Evolutionary conservation across 352 stramenopile species (phyloP).

Genomic region (Phytophthora cryptogea): DNA sequence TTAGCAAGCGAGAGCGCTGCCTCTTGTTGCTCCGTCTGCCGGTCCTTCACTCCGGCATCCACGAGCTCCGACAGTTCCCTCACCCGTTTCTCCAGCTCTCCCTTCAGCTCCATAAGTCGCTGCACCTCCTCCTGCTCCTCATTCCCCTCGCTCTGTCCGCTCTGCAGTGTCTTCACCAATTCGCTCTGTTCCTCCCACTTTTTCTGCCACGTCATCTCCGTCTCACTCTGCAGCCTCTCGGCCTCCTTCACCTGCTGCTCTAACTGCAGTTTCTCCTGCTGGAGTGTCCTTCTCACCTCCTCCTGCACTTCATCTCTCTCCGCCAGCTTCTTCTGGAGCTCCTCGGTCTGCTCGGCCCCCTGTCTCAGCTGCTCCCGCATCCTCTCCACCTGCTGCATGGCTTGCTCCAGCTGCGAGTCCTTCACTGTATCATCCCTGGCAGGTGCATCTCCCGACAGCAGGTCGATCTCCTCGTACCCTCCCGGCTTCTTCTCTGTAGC

Average conservation of each 20-base stretch:
- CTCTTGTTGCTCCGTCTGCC: conserved; percentile 18
- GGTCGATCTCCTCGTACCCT: conserved; percentile 64
- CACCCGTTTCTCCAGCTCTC: conserved; percentile 29
- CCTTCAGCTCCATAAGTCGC: conserved; percentile 21
- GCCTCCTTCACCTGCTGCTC: conserved; percentile 13
- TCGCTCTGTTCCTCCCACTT: conserved; percentile 23
- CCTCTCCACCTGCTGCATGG: conserved; percentile 42
- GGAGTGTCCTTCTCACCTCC: conserved; percentile 4
- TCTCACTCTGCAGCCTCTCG: too few relatives aligned
- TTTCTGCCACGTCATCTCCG: conserved; percentile 7
- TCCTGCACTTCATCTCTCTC: conserved; percentile 30
- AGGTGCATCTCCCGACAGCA: conserved; percentile 33
- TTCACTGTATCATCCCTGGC: conserved; percentile 9
- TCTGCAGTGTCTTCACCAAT: conserved; percentile 4
- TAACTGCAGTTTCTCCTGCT: conserved; percentile 22
- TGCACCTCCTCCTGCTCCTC: conserved; percentile 39
- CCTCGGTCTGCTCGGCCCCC: conserved; percentile 35
- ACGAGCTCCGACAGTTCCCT: conserved; percentile 26
- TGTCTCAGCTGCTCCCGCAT: conserved; percentile 45
- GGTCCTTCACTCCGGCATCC: conserved; percentile 18
- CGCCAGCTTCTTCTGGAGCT: conserved; percentile 33
- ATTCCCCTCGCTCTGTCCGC: conserved; percentile 32
- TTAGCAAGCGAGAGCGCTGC: conserved; percentile 11
- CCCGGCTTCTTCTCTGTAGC: conserved; percentile 14
- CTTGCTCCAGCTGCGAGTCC: conserved; percentile 49